Base-by-base conservation (phyloP, 2,329 filamentous ascomycete genomes). In the Fusarium sp. region DNA sequence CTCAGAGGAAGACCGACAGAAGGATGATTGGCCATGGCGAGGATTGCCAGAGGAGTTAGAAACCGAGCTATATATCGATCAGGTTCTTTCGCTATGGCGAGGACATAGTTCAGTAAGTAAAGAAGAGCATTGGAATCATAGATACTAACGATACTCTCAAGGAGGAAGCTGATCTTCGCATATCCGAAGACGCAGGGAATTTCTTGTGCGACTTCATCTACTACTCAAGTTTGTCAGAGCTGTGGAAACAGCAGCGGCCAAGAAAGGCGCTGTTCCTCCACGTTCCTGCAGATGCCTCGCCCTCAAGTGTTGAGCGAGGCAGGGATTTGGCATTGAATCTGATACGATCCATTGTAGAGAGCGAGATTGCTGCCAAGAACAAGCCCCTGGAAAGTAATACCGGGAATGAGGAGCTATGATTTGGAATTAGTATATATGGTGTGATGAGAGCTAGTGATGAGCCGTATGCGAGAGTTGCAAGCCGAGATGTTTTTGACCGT, bases 181-280 rank as follows among this genome's bases (percentile, higher is more conserved):
- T 91, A 38, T 93, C 90, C 0, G 85, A 89, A 42, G 89, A 94
- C 69, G 88, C 92, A 0, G 92, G 92, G 4, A 85, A 85, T 20
- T 94, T 91, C 77, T 82, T 94, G 16, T 94, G 92, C 78, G 92
- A 94, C 75, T 94, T 92, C 74, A 93, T 91, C 70, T 92, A 91
- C 77, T 93, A 89, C 78, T 88, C 87, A 8, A 91, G 88, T 64
- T 77, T 93, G 70, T 83, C 90, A 20, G 80, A 88, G 60, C 79
- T 88, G 36, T 82, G 80, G 72, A 85, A 84, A 74, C 77, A 81
- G 46, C 73, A 81, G 44, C 75, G 82, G 62, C 78, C 80, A 20
- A 80, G 80, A 57, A 85, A 85, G 58, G 88, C 91, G 7, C 78
- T 90, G 3, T 94, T 94, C 76, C 79, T 94, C 53, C 92, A 94